Conservation (phyloP, 495 filamentous ascomycete species). For the Penicillium atrosanguineum region DNA sequence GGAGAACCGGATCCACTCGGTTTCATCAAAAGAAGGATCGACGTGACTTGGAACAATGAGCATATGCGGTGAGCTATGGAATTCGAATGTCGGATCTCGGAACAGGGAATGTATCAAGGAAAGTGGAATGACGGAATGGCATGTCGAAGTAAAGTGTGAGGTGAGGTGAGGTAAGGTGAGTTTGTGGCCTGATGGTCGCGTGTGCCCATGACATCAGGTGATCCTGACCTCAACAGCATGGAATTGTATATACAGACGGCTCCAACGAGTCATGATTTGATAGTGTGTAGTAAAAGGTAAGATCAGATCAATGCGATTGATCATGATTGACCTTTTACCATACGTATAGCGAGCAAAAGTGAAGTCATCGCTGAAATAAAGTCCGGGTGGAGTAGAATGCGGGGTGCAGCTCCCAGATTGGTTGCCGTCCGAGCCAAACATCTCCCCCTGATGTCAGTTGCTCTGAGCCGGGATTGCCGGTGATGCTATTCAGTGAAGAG, state of each 20-base stretch:
- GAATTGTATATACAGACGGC: background rate
- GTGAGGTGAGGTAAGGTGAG: constrained; percentile 2
- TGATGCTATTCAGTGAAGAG: background rate
- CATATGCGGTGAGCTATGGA: background rate
- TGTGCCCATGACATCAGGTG: constrained; percentile 14
- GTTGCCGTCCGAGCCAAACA: constrained; percentile 18
- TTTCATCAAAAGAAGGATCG: background rate
- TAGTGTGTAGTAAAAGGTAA: background rate
- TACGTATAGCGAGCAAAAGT: background rate
- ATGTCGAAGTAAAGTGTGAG: constrained; percentile 2
- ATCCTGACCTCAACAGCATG: background rate
- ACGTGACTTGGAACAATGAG: background rate
- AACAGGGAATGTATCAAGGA: background rate
- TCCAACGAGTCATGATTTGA: too few species aligned
- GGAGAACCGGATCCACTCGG: background rate
- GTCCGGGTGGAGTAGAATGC: constrained; percentile 39
- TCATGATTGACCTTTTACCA: background rate
- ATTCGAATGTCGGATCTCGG: background rate
- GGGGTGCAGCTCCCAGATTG: constrained; percentile 42
- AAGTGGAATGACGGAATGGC: background rate
- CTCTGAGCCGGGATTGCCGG: constrained; percentile 32
- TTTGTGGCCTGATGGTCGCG: constrained; percentile 4
- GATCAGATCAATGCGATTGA: background rate
- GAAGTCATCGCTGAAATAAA: constrained; percentile 4
- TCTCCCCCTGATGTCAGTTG: constrained; percentile 33